phyloP scores from a whole-genome alignment of 805 yeast species.

The Barnettozyma wickerhamii region DNA sequence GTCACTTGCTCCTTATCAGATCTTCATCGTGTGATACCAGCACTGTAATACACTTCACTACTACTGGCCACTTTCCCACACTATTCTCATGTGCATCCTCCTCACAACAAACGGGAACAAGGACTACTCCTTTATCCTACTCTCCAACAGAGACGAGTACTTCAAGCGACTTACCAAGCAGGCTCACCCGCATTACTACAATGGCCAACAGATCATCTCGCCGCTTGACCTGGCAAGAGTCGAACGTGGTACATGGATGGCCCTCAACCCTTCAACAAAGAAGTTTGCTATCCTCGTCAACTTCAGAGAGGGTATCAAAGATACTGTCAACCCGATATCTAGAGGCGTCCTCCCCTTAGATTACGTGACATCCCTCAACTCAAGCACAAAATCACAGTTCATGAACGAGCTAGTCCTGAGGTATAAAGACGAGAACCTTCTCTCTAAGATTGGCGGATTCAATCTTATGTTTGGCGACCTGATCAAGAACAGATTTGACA shows the following conservation, averaged over 20 bases:
- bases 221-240: slow-evolving; percentile 72
- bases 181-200: slow-evolving; percentile 40
- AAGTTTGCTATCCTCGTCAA: slow-evolving; percentile 73
- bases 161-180: slow-evolving; percentile 65
- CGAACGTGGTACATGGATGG: slow-evolving; percentile 92
- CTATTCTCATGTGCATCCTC: slow-evolving; percentile 92
- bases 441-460: slow-evolving; percentile 27
- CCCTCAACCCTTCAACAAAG: slow-evolving; percentile 50
- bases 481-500: slow-evolving; percentile 26
- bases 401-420: slow-evolving; percentile 17
- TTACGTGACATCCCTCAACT: slow-evolving; percentile 29
- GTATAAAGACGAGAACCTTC: slow-evolving; percentile 16
- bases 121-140: slow-evolving; percentile 66
- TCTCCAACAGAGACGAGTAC: slow-evolving; percentile 87
- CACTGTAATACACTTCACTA: too few relatives aligned
- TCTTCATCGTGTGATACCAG: too few relatives aligned
- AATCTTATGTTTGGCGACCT: slow-evolving; percentile 36
- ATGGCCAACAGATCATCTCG: slow-evolving; percentile 39
- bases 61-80: too few relatives aligned
- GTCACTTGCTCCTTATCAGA: too few relatives aligned
- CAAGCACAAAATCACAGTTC: slow-evolving; percentile 18
- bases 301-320: slow-evolving; percentile 46
- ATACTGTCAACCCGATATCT: slow-evolving; percentile 28
- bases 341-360: slow-evolving; percentile 43
- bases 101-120: slow-evolving; percentile 65